Evolutionary conservation across 2,329 filamentous ascomycete species (phyloP).

Genomic region (Endocalyx cinctus): DNA sequence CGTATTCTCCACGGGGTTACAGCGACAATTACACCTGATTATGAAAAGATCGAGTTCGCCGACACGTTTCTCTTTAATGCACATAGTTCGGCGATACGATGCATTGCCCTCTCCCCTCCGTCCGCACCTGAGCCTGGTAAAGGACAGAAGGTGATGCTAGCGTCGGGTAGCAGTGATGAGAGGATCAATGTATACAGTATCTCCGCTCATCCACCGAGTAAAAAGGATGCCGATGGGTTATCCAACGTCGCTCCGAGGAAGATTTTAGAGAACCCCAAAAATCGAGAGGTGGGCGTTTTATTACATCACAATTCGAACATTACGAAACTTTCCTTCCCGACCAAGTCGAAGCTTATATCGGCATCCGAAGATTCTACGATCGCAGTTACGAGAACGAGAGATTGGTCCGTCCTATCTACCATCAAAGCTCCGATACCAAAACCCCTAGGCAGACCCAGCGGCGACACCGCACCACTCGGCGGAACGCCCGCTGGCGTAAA

Average conservation of each 20-base stretch:
- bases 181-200: slow-evolving; percentile 92
- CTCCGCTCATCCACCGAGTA: slow-evolving; percentile 61
- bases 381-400: slow-evolving; percentile 77
- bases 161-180: slow-evolving; percentile 89
- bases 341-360: slow-evolving; percentile 81
- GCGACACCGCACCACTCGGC: slow-evolving; percentile 81
- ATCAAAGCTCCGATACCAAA: slow-evolving; percentile 89
- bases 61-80: slow-evolving; percentile 96
- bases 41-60: slow-evolving; percentile 62
- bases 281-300: slow-evolving; percentile 81
- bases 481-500: slow-evolving; percentile 85
- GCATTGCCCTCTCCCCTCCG: slow-evolving; percentile 77
- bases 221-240: slow-evolving; percentile 53
- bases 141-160: slow-evolving; percentile 79
- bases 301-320: slow-evolving; percentile 82
- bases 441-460: slow-evolving; percentile 72
- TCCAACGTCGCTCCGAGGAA: slow-evolving; percentile 66
- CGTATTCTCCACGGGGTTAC: slow-evolving; percentile 85
- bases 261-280: slow-evolving; percentile 78
- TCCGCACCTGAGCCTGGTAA: slow-evolving; percentile 58
- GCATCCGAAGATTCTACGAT: slow-evolving; percentile 88
- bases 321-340: slow-evolving; percentile 76
- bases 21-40: slow-evolving; percentile 57
- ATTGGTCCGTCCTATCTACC: slow-evolving; percentile 82
- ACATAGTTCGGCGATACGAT: slow-evolving; percentile 84